phyloP scores from a whole-genome alignment of 2,329 filamentous ascomycete genomes.

The Colletotrichum magnum region DNA sequence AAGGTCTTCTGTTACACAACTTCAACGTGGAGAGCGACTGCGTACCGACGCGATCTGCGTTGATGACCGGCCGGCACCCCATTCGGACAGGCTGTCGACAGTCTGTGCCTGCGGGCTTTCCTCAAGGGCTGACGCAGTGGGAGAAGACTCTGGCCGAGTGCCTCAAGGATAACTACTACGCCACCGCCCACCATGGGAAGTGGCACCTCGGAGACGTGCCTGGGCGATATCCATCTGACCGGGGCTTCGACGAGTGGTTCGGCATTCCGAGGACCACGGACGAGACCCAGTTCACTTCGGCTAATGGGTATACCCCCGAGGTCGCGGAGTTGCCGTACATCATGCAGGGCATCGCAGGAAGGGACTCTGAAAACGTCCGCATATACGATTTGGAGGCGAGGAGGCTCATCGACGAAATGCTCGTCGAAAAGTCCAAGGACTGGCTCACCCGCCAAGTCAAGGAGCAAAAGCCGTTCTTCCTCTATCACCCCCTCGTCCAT shows the following conservation, averaged over 20 bases:
- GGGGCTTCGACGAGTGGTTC: slow-evolving; percentile 55
- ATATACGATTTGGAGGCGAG: slow-evolving; percentile 51
- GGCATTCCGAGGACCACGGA: slow-evolving; percentile 54
- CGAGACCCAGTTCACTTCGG: slow-evolving; percentile 52
- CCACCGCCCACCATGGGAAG: slow-evolving; percentile 52
- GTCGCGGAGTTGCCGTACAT: slow-evolving; percentile 52
- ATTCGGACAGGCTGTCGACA: slow-evolving; percentile 53
- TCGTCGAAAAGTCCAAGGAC: slow-evolving; percentile 49
- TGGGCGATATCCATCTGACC: slow-evolving; percentile 52
- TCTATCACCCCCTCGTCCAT: slow-evolving; percentile 52
- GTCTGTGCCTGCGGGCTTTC: slow-evolving; percentile 51
- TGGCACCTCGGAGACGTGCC: slow-evolving; percentile 54
- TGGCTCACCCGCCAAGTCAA: slow-evolving; percentile 48
- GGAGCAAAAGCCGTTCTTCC: slow-evolving; percentile 46
- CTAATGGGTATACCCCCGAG: slow-evolving; percentile 50
- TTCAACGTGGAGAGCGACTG: slow-evolving; percentile 56
- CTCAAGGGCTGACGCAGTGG: slow-evolving; percentile 50
- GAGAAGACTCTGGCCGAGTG: slow-evolving; percentile 50
- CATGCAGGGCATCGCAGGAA: slow-evolving; percentile 48
- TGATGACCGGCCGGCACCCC: slow-evolving; percentile 54
- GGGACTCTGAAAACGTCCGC: slow-evolving; percentile 48
- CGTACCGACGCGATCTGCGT: slow-evolving; percentile 51
- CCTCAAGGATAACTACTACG: slow-evolving; percentile 47
- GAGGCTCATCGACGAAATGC: slow-evolving; percentile 50
- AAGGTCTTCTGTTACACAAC: slow-evolving; percentile 52